These are phyloP conservation scores for Diaporthe citriasiana DNA, from an alignment of 2,329 filamentous ascomycete species.

Conservation along the genomic window DNA sequence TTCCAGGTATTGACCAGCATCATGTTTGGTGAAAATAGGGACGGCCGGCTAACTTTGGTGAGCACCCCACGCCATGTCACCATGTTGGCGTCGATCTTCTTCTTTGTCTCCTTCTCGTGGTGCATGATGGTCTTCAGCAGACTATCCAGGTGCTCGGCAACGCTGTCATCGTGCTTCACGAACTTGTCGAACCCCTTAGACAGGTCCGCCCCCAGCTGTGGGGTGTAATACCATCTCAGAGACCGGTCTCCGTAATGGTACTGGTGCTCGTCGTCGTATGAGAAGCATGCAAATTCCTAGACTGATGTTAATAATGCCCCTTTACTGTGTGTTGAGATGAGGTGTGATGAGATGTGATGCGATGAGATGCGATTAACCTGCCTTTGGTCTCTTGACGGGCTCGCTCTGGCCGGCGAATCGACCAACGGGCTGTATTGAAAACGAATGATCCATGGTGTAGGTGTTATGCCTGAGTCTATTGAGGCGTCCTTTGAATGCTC, in stretches of 20 bases:
- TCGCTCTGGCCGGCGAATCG: slow-evolving; percentile 78
- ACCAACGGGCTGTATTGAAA: slow-evolving; percentile 77
- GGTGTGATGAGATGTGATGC: slow-evolving; percentile 1
- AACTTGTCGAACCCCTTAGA: slow-evolving; percentile 87
- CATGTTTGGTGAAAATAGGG: background rate
- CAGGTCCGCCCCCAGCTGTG: slow-evolving; percentile 77
- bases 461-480: background rate
- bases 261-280: slow-evolving; percentile 86
- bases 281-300: slow-evolving; percentile 93
- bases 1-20: background rate
- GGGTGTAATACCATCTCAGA: slow-evolving; percentile 90
- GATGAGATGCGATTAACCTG: slow-evolving; percentile 52
- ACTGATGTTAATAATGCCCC: background rate
- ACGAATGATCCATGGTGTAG: slow-evolving; percentile 52
- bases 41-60: slow-evolving; percentile 78
- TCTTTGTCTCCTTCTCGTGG: slow-evolving; percentile 77
- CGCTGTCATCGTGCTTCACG: slow-evolving; percentile 82
- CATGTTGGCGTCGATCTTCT: slow-evolving; percentile 80
- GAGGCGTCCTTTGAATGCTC: background rate
- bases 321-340: background rate
- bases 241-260: slow-evolving; percentile 84
- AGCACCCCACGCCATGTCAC: slow-evolving; percentile 99
- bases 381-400: slow-evolving; percentile 81
- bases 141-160: slow-evolving; percentile 90
- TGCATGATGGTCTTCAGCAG: slow-evolving; percentile 82